These are phyloP conservation scores for Mycocentrospora acerina DNA, from an alignment of 2,329 filamentous ascomycete genomes.

Conservation along the genomic window DNA sequence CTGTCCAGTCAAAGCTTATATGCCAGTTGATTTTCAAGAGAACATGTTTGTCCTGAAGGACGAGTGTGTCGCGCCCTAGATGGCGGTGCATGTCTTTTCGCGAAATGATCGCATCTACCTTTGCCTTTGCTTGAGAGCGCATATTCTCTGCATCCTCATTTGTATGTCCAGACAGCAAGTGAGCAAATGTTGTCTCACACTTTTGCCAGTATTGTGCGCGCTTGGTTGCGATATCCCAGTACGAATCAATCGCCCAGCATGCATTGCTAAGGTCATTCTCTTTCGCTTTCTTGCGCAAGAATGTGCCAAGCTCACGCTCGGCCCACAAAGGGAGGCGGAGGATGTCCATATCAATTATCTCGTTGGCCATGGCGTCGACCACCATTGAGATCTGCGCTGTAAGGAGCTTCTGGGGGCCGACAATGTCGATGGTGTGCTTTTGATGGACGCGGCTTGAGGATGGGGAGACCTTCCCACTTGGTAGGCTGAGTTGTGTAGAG, in stretches of 20 bases:
- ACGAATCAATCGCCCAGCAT: slow-evolving; percentile 69
- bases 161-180: slow-evolving; percentile 20
- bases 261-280: slow-evolving; percentile 60
- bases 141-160: slow-evolving; percentile 20
- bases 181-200: slow-evolving; percentile 52
- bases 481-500: slow-evolving; percentile 51
- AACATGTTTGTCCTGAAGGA: slow-evolving; percentile 41
- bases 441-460: slow-evolving; percentile 20
- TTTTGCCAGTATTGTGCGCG: slow-evolving; percentile 65
- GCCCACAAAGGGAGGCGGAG: slow-evolving; percentile 60
- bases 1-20: slow-evolving; percentile 71
- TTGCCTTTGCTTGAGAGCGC: slow-evolving; percentile 11
- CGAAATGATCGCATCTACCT: slow-evolving; percentile 18
- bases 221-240: slow-evolving; percentile 62
- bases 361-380: slow-evolving; percentile 45
- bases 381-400: slow-evolving; percentile 59
- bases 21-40: slow-evolving; percentile 61
- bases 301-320: slow-evolving; percentile 58
- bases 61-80: slow-evolving; percentile 33
- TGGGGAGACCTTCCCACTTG: slow-evolving; percentile 12
- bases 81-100: slow-evolving; percentile 54
- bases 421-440: slow-evolving; percentile 57
- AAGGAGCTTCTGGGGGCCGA: slow-evolving; percentile 57
- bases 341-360: slow-evolving; percentile 59
- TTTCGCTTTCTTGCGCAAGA: slow-evolving; percentile 47